These are phyloP conservation scores for Globisporangium lucens DNA, from an alignment of 352 stramenopile genomes.

Conservation along the genomic window DNA sequence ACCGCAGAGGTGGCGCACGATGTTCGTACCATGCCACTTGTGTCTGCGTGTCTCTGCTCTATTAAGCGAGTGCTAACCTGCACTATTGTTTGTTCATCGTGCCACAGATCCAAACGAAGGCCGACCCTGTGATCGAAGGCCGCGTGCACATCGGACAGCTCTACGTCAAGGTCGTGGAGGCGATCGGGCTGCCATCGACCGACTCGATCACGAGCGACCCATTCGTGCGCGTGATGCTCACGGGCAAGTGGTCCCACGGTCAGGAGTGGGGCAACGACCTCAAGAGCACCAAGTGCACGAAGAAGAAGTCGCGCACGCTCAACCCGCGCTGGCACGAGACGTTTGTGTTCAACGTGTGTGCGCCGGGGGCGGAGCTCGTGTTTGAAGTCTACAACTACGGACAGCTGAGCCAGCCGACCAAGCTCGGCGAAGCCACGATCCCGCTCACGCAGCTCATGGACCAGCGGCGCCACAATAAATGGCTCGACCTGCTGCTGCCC, in stretches of 20 bases:
- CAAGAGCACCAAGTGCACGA: conserved; percentile 80
- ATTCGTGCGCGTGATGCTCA: conserved; percentile 82
- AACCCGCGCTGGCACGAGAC: conserved; percentile 87
- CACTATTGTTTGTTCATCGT: background rate
- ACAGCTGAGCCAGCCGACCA: conserved; percentile 77
- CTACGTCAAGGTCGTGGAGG: conserved; percentile 86
- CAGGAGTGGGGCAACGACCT: conserved; percentile 83
- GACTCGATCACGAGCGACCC: conserved; percentile 88
- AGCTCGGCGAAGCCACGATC: conserved; percentile 77
- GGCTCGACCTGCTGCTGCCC: conserved; percentile 74
- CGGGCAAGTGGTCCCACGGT: conserved; percentile 82
- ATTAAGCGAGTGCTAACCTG: background rate
- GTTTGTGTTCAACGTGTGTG: conserved; percentile 87
- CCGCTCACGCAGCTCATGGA: conserved; percentile 81
- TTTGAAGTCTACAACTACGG: conserved; percentile 87
- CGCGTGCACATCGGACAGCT: conserved; percentile 82
- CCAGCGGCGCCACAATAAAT: conserved; percentile 85
- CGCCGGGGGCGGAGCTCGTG: conserved; percentile 72
- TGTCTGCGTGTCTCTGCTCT: background rate
- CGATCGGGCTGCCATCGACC: conserved; percentile 78
- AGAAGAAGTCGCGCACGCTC: conserved; percentile 84
- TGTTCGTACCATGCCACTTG: background rate
- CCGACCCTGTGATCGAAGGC: conserved; percentile 77
- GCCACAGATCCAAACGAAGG: conserved; percentile 52
- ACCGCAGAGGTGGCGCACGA: conserved; percentile 44